Conservation (phyloP, 768 basidiomycete species). For the Tremella mesenterica region DNA sequence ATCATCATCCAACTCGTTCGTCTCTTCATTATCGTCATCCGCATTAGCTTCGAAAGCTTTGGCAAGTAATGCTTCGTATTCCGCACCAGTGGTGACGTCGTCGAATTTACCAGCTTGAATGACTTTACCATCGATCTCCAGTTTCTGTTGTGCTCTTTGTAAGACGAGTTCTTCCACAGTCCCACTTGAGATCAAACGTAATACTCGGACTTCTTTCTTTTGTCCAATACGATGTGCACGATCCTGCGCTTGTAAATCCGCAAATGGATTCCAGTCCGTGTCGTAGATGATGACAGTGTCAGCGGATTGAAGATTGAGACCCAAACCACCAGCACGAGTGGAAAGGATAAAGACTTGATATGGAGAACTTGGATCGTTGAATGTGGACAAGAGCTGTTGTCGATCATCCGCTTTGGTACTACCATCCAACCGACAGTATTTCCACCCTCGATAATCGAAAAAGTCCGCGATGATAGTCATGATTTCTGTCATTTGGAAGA, state of each 20-base stretch:
- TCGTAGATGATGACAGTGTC: constrained; percentile 81
- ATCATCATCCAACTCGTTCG: constrained; percentile 46
- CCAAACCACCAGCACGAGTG: constrained; percentile 85
- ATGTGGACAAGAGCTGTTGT: constrained; percentile 70
- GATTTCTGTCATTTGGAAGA: constrained; percentile 99
- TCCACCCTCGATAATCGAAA: constrained; percentile 73
- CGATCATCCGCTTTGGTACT: constrained; percentile 93
- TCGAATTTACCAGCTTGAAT: constrained; percentile 99
- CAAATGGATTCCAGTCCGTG: constrained; percentile 55
- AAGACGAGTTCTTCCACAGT: constrained; percentile 98
- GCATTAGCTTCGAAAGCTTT: constrained; percentile 55
- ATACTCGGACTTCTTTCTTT: constrained; percentile 91
- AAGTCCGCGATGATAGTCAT: constrained; percentile 99
- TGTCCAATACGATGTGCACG: constrained; percentile 94
- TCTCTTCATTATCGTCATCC: constrained; percentile 45
- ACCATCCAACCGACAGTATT: constrained; percentile 88
- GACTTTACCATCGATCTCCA: constrained; percentile 98
- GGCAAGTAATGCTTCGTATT: constrained; percentile 81
- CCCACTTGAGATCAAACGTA: constrained; percentile 94
- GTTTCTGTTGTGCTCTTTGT: constrained; percentile 85
- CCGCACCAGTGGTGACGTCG: constrained; percentile 94
- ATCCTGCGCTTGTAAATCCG: constrained; percentile 88
- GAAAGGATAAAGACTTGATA: constrained; percentile 88
- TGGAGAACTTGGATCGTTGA: constrained; percentile 82
- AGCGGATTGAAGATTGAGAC: constrained; percentile 88